A percentile compares a stretch with the other conserved stretches of the same genome.
These are phyloP conservation scores for Hansenula anomala DNA, from an alignment of 1,139 yeast genomes.

Conservation along the genomic window DNA sequence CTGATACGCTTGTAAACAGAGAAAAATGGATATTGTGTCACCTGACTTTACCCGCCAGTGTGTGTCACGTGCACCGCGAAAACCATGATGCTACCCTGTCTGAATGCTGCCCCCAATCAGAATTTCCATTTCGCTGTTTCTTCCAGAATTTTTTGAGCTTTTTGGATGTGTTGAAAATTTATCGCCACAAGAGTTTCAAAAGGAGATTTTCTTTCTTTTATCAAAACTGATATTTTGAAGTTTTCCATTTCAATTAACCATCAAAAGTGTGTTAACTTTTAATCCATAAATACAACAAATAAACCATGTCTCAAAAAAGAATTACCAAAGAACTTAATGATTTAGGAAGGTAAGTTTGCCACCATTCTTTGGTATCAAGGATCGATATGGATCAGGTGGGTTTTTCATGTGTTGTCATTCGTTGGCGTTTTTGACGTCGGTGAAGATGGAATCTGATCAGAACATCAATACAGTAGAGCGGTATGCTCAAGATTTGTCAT, in stretches of 20 bases:
- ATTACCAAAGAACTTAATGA: slow-evolving; percentile 93
- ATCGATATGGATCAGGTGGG: too few species aligned
- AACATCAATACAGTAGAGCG: too few species aligned
- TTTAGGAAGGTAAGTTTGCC: slow-evolving; percentile 74
- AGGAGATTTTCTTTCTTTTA: slow-evolving; percentile 2
- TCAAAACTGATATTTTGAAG: not conserved
- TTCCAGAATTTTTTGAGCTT: slow-evolving; percentile 2
- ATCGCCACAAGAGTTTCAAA: slow-evolving; percentile 2
- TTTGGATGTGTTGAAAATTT: slow-evolving; percentile 2
- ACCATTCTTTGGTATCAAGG: too few species aligned
- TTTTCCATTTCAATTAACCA: not conserved
- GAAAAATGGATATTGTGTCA: too few species aligned
- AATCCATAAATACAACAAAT: too few species aligned
- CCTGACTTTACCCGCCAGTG: too few species aligned
- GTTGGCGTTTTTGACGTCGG: not conserved
- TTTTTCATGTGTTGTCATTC: not conserved
- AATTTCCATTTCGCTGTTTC: not conserved
- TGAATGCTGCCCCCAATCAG: too few species aligned
- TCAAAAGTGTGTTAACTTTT: too few species aligned
- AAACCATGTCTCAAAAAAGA: slow-evolving; percentile 81
- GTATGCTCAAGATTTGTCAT: too few species aligned
- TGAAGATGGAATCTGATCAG: not conserved
- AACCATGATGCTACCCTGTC: too few species aligned
- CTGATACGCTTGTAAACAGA: too few species aligned
- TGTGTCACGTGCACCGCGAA: too few species aligned